phyloP scores from a whole-genome alignment of 257 asterid genomes.

The Penstemon newberryi region DNA sequence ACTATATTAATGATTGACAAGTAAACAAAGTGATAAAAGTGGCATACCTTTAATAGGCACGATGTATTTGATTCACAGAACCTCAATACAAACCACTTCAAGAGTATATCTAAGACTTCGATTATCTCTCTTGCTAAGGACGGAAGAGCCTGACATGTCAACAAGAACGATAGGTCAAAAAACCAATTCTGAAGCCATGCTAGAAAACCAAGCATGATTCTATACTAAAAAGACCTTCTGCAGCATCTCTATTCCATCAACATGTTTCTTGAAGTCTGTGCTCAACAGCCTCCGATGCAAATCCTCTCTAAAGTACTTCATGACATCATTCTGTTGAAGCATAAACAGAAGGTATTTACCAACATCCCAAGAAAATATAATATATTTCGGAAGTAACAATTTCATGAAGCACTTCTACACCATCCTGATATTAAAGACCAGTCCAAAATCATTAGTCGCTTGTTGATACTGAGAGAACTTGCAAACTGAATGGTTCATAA shows the following conservation, averaged over 20 bases:
- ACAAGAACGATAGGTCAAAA: conserved; percentile 27
- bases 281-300: conserved; percentile 83
- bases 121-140: conserved; percentile 69
- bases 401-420: conserved; percentile 5
- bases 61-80: conserved; percentile 91
- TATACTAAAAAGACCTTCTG: conserved; percentile 67
- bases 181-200: conserved; percentile 25
- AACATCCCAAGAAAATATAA: conserved; percentile 23
- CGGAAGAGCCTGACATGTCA: conserved; percentile 72
- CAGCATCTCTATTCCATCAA: conserved; percentile 97
- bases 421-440: background rate
- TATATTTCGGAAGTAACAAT: background rate
- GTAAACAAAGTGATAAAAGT: background rate
- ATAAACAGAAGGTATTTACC: conserved; percentile 16
- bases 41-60: conserved; percentile 77
- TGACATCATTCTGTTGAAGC: conserved; percentile 70
- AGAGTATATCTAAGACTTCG: conserved; percentile 85
- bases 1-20: conserved; percentile 4
- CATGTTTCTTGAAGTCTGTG: conserved; percentile 93
- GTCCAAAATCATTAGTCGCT: background rate
- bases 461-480: background rate
- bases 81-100: conserved; percentile 93
- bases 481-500: background rate
- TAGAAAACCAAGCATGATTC: background rate
- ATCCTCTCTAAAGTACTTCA: conserved; percentile 94